Evolutionary conservation across 805 yeast genomes (phyloP).

Genomic region (Saturnispora bothae): DNA sequence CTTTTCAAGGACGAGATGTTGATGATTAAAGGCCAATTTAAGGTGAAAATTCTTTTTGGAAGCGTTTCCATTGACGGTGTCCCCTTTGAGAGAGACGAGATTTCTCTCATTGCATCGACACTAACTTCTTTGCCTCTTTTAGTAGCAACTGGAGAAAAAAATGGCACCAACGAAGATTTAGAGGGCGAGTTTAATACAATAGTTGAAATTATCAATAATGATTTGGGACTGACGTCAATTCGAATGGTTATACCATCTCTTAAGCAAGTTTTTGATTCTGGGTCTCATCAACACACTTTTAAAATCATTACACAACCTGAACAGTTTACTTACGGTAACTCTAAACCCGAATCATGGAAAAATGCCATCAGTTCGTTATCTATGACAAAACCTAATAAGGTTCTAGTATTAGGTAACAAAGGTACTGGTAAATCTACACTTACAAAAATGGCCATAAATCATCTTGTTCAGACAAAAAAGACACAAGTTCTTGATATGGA

Average conservation of each 20-base stretch:
- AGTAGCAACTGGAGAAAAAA: constrained; percentile 18
- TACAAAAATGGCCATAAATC: constrained; percentile 43
- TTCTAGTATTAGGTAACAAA: constrained; percentile 52
- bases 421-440: constrained; percentile 79
- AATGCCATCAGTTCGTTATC: constrained; percentile 11
- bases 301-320: constrained; percentile 19
- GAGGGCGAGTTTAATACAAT: constrained; percentile 31
- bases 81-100: constrained; percentile 13
- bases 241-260: constrained; percentile 35
- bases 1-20: constrained; percentile 27
- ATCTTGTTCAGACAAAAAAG: constrained; percentile 23
- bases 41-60: constrained; percentile 36
- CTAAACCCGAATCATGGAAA: constrained; percentile 22
- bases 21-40: constrained; percentile 38
- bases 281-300: constrained; percentile 27
- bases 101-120: constrained; percentile 27
- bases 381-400: constrained; percentile 11
- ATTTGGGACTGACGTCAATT: constrained; percentile 37
- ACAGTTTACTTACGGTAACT: constrained; percentile 22
- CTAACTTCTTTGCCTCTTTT: constrained; percentile 33
- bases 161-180: constrained; percentile 9
- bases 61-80: constrained; percentile 34
- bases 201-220: constrained; percentile 26
- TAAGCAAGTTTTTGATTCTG: constrained; percentile 30
- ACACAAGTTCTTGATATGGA: constrained; percentile 59